Conservation (phyloP, 768 basidiomycete genomes). For the Favolaschia claudopus region DNA sequence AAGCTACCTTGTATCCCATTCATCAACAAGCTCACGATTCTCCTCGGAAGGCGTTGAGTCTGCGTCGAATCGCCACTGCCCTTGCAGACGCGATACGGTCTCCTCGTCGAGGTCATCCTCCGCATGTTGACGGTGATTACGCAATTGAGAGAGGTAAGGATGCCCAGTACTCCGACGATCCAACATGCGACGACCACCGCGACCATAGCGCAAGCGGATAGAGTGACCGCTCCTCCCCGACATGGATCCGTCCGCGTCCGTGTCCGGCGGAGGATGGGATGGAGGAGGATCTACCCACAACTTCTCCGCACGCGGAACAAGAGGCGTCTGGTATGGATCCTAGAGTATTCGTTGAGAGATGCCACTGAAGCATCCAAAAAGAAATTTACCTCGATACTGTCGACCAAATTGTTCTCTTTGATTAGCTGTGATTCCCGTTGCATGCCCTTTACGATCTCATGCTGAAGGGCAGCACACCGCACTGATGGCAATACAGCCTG, state of each 20-base stretch:
- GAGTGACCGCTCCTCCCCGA: slow-evolving; percentile 40
- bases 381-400: slow-evolving; percentile 76
- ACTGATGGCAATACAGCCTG: slow-evolving; percentile 67
- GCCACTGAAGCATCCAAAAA: background rate
- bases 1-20: slow-evolving; percentile 63
- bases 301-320: slow-evolving; percentile 63
- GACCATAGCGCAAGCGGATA: slow-evolving; percentile 80
- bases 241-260: too few species aligned
- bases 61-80: slow-evolving; percentile 74
- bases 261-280: slow-evolving; percentile 41
- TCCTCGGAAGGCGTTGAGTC: slow-evolving; percentile 76
- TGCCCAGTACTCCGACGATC: slow-evolving; percentile 65
- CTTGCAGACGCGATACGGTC: slow-evolving; percentile 49
- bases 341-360: slow-evolving; percentile 32
- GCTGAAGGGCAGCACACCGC: slow-evolving; percentile 64
- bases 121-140: slow-evolving; percentile 28
- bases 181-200: slow-evolving; percentile 79
- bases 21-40: slow-evolving; percentile 74
- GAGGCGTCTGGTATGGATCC: slow-evolving; percentile 76
- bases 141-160: slow-evolving; percentile 27
- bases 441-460: slow-evolving; percentile 68
- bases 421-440: slow-evolving; percentile 66
- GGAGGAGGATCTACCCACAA: slow-evolving; percentile 71
- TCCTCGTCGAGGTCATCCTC: slow-evolving; percentile 49
- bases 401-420: slow-evolving; percentile 83